Evolutionary conservation across 352 stramenopile species (phyloP).

Genomic region (Phytophthora sp.): DNA sequence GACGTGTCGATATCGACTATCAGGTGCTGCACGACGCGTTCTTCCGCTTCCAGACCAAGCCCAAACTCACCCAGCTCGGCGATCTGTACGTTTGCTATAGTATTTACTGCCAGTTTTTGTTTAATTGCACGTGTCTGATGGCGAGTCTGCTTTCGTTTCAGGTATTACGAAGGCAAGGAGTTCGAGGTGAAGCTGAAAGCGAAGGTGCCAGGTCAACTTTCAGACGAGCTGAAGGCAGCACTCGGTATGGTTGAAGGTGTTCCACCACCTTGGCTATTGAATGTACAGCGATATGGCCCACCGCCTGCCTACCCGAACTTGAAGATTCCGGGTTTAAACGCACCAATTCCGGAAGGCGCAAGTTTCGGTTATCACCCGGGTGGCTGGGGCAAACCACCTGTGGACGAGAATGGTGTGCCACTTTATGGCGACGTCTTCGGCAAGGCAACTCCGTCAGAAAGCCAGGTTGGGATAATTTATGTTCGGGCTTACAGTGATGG

Average conservation of each 20-base stretch:
- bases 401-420: slow-evolving; percentile 95
- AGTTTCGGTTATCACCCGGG: slow-evolving; percentile 97
- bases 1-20: slow-evolving; percentile 98
- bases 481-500: neutral
- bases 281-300: slow-evolving; percentile 98
- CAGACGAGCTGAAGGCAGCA: slow-evolving; percentile 87
- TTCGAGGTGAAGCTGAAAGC: slow-evolving; percentile 92
- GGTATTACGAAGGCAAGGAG: slow-evolving; percentile 99
- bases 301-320: slow-evolving; percentile 97
- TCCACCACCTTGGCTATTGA: slow-evolving; percentile 97
- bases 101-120: neutral
- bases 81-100: slow-evolving; percentile 61
- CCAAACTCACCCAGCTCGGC: slow-evolving; percentile 85
- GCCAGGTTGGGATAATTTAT: slow-evolving; percentile 26
- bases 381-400: slow-evolving; percentile 97
- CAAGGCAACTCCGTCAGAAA: slow-evolving; percentile 44
- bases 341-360: slow-evolving; percentile 93
- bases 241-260: slow-evolving; percentile 94
- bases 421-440: slow-evolving; percentile 98
- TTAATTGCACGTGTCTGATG: neutral
- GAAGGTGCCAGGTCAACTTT: slow-evolving; percentile 91
- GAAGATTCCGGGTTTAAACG: slow-evolving; percentile 97
- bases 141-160: slow-evolving; percentile 20
- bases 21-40: slow-evolving; percentile 98
- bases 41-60: slow-evolving; percentile 99